Evolutionary conservation across 257 asterid species (phyloP), one percentile per base, ranked within the genome.

Genomic region (Coffea eugenioides): DNA sequence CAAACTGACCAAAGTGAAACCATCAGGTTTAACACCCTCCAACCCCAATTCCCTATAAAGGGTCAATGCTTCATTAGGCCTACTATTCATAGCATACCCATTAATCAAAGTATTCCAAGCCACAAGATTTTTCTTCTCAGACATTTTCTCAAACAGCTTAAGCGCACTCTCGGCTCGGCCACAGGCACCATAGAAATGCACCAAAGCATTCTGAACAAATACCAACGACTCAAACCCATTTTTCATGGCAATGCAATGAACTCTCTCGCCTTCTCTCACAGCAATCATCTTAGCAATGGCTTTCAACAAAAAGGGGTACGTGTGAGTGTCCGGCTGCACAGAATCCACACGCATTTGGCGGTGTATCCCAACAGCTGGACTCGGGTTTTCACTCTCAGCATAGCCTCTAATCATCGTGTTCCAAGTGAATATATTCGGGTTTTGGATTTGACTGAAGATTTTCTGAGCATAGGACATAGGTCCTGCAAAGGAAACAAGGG

Each of bases 391-490:
- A 74, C 94, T 88, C 89, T 93, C 98, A 1, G 98, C 97, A 73
- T 93, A 92, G 61, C 97, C 97, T 84, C 96, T 87, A 83, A 93
- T 89, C 91, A 93, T 89, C 6, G 97, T 92, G 36, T 90, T 91
- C 94, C 94, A 93, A 64, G 96, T 90, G 83, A 93, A 93, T 1
- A 93, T 82, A 81, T 87, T 88, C 36, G 97, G 97, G 67, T 79
- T 75, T 41, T 86, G 77, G 82, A 93, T 90, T 82, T 80, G 75
- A 79, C 84, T 84, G 84, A 93, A 92, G 87, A 91, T 27, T n/a
- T 77, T 82, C 31, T 77, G 91, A 68, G 93, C 94, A 73, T 93
- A 93, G 5, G 65, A 52, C 94, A 93, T 92, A n/a, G 97, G 92
- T 34, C 86, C 94, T 0, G 93, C 88, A 27, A 90, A 86, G 7